A percentile compares a stretch with the other conserved stretches of the same genome.
phyloP scores from a whole-genome alignment of 805 yeast genomes.

The Ascoidea rubescens region DNA sequence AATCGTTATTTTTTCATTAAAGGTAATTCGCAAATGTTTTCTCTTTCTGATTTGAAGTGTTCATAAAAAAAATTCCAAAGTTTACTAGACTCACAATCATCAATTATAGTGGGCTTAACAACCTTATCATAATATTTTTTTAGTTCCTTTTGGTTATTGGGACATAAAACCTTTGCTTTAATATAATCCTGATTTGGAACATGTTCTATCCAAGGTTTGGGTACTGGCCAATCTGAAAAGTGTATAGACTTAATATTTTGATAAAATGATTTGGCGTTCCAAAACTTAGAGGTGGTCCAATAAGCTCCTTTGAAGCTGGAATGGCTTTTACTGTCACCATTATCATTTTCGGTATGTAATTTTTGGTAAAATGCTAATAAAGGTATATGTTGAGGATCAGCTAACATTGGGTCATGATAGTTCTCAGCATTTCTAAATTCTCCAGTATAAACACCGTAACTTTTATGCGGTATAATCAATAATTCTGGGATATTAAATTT shows the following conservation, averaged over 20 bases:
- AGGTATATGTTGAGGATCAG: constrained; percentile 27
- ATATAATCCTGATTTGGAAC: constrained; percentile 16
- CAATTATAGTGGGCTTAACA: constrained; percentile 15
- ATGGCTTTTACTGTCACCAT: background rate
- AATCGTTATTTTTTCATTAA: too few species aligned
- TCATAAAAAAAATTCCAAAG: constrained; percentile 14
- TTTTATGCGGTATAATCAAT: constrained; percentile 34
- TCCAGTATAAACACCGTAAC: constrained; percentile 37
- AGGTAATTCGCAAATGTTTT: too few species aligned
- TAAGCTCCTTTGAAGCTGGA: constrained; percentile 8
- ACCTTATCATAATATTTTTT: background rate
- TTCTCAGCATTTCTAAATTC: constrained; percentile 24
- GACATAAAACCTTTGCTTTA: constrained; percentile 17
- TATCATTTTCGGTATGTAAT: constrained; percentile 11
- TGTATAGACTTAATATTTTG: constrained; percentile 34
- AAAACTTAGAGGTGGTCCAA: background rate
- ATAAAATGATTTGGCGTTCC: constrained; percentile 16
- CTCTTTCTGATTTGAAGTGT: too few species aligned
- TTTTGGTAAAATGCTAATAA: constrained; percentile 12
- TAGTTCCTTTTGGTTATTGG: constrained; percentile 9
- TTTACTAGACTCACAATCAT: constrained; percentile 19
- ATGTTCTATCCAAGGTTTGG: constrained; percentile 45
- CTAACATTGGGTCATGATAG: constrained; percentile 26
- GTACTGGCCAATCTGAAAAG: constrained; percentile 52
- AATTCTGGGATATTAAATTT: constrained; percentile 13